phyloP scores from a whole-genome alignment of 164 flowering plant species.

The Umbellularia californica region DNA sequence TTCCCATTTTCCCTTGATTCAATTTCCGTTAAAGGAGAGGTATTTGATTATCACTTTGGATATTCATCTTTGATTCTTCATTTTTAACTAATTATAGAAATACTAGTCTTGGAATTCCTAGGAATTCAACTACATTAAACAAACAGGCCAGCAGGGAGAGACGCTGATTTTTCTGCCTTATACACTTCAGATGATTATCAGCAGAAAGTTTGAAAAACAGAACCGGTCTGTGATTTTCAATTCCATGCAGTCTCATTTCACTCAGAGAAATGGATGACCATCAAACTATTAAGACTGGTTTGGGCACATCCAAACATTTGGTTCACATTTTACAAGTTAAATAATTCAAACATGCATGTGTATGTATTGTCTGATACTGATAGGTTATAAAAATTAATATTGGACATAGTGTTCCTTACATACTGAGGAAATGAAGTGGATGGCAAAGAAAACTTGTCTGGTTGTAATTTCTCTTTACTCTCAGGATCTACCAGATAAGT shows the following conservation, averaged over 20 bases:
- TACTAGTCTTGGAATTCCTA: too few species aligned
- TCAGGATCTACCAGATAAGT: slow-evolving; percentile 7
- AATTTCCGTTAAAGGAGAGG: too few species aligned
- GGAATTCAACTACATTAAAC: too few species aligned
- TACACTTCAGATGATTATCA: neutral
- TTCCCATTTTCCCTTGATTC: too few species aligned
- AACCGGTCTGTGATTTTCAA: neutral
- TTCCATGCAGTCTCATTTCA: neutral
- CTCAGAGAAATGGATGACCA: neutral
- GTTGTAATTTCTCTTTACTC: neutral
- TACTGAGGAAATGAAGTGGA: slow-evolving; percentile 16
- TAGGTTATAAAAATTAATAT: neutral
- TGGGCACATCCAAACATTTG: neutral
- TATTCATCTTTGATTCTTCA: too few species aligned
- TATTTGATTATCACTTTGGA: too few species aligned
- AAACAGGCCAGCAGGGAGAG: too few species aligned
- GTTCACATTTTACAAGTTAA: neutral
- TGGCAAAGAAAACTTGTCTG: slow-evolving; percentile 5
- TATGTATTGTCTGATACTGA: neutral
- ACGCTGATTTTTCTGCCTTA: neutral
- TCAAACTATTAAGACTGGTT: neutral
- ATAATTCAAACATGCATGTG: neutral
- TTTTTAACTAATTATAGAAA: too few species aligned
- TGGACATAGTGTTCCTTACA: neutral
- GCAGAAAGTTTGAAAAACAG: neutral